Base-by-base conservation (phyloP, 805 yeast species). In the Saturnispora bothae region DNA sequence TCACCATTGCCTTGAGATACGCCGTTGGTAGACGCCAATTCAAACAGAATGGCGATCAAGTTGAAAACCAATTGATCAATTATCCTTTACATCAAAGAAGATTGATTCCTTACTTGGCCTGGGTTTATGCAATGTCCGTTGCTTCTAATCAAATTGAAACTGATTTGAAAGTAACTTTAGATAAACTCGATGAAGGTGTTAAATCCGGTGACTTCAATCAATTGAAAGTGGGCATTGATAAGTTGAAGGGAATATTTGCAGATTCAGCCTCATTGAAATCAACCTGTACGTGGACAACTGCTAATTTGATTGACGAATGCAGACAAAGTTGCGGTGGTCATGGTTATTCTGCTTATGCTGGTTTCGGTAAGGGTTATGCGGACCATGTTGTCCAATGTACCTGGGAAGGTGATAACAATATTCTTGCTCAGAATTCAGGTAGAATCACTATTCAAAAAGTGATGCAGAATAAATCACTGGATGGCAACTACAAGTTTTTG, bases 381-480 rank as follows among this genome's bases (percentile, higher is more conserved):
- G 96, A 88, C 59, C 89, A 94, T 84, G 95, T 83, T n/a, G 96
- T 88, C 29, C 96, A 88, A 64, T 86, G 95, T 61, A 88, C 96
- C 15, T 88, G 96, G 96, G 96, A 88, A 65, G 96, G 96, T 60
- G 96, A 88, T 60, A 88, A 88, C 65, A 86, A 78, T 52, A 80
- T 88, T 31, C 68, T 88, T 46, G 82, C 86, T 2, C 75, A 84
- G 60, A 78, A 85, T 38, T 74, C 85, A 42, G 96, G 95, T 41
- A 78, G 89, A 57, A 75, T 92, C 19, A 65, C 79, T 28, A 64
- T 78, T 45, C 80, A 73, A 57, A 60, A 64, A 41, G 66, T 68
- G 19, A 53, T 63, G 36, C 50, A 52, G 5, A 46, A 41, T 23
- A 46, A 62, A 26, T 59, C 63, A 36, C 57, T 62, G 39, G 72